phyloP scores from a whole-genome alignment of 305 asterid genomes.

The Solanum hybrid region DNA sequence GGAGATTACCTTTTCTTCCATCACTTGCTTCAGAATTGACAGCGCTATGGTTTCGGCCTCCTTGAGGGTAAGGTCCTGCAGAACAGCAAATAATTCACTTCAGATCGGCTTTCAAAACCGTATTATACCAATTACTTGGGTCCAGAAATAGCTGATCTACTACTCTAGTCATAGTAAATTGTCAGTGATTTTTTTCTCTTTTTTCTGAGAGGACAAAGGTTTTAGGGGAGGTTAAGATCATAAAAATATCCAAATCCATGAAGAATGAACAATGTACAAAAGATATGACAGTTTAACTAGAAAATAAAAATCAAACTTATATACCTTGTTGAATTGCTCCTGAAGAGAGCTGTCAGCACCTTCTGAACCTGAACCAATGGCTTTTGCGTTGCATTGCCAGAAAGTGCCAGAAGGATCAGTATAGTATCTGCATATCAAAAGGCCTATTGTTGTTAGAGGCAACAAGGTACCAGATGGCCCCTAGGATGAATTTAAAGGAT shows the following conservation, averaged over 20 bases:
- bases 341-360: conserved; percentile 96
- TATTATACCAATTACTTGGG: background rate
- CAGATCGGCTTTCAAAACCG: background rate
- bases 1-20: conserved; percentile 84
- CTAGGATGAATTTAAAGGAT: background rate
- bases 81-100: background rate
- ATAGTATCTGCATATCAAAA: conserved; percentile 43
- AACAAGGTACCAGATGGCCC: background rate
- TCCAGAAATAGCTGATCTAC: background rate
- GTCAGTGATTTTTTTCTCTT: background rate
- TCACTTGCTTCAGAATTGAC: conserved; percentile 84
- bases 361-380: conserved; percentile 94
- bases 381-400: conserved; percentile 96
- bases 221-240: background rate
- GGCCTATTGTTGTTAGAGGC: background rate
- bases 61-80: conserved; percentile 65
- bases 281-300: background rate
- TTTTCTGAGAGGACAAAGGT: background rate
- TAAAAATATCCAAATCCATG: background rate
- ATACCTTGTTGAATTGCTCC: conserved; percentile 83
- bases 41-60: conserved; percentile 93
- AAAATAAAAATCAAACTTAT: background rate
- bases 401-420: conserved; percentile 91
- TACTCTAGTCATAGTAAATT: background rate
- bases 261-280: background rate